phyloP scores from a whole-genome alignment of 148 eudicot species.

The Rhododendron ferrugineum region DNA sequence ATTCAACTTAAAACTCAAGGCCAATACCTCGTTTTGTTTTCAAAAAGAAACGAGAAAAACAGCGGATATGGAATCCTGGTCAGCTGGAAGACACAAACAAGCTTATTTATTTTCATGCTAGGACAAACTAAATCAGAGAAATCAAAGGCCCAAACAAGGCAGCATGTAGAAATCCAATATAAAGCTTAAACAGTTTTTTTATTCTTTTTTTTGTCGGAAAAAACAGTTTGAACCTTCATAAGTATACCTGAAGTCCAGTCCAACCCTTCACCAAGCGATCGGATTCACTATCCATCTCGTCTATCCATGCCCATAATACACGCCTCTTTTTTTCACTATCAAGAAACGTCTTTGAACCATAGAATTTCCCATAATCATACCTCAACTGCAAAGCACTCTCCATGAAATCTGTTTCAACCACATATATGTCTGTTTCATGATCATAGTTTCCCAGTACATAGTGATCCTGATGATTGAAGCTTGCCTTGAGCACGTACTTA shows the following conservation, averaged over 20 bases:
- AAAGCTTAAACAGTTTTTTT: too few species aligned
- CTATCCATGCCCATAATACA: conserved; percentile 25
- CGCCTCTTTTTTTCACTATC: conserved; percentile 15
- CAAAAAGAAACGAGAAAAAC: not conserved
- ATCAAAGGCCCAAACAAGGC: too few species aligned
- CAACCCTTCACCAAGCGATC: conserved; percentile 22
- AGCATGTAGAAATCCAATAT: too few species aligned
- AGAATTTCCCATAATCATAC: conserved; percentile 26
- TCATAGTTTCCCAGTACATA: conserved; percentile 15
- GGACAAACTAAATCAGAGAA: not conserved
- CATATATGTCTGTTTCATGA: not conserved
- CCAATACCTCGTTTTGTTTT: not conserved
- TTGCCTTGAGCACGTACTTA: conserved; percentile 20
- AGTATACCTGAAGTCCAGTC: conserved; percentile 24
- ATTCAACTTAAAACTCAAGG: not conserved
- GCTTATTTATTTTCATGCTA: not conserved
- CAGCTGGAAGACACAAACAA: not conserved
- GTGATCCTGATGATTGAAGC: conserved; percentile 11
- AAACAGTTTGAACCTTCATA: not conserved
- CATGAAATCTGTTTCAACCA: not conserved
- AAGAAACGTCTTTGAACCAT: conserved; percentile 18
- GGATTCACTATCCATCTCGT: conserved; percentile 14
- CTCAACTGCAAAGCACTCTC: not conserved
- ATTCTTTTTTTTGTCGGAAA: too few species aligned
- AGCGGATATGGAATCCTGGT: not conserved